Evolutionary conservation across 257 asterid genomes (phyloP), one percentile per base, ranked within the genome.

Genomic region (Catharanthus roseus): DNA sequence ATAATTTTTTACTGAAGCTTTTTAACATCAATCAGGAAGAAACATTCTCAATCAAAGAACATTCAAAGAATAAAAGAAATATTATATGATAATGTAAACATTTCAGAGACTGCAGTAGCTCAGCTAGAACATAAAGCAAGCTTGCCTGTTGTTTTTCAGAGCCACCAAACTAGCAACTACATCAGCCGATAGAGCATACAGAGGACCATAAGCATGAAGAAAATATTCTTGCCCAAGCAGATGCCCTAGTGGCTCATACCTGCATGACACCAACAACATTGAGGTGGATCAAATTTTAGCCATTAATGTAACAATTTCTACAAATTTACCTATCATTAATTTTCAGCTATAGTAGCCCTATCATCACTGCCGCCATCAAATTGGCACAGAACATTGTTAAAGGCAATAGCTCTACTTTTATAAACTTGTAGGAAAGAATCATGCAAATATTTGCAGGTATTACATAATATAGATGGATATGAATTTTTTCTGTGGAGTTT

Each of bases 191-290:
- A 95, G 91, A 77, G 97, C 99, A 86, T 95, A 91, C 69, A 95
- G 84, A 71, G 99, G 99, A 60, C 97, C 99, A 65, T 95, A 95
- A 41, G 97, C 99, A 56, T 95, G 97, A 67, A 95, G 89, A 82
- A 95, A 95, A 72, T 95, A 95, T 81, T 95, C 99, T 84, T 82
- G 87, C 74, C 99, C 99, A 29, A 95, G 89, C 85, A 95, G 80
- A 85, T 77, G 55, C 5, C 89, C 80, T 71, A 88, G 84, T 49
- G 99, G 97, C 74, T 95, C 99, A 72, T 87, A 95, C 99, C 99
- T 95, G 92, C 79, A 86, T 33, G 39, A 28, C 34, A 19, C n/a
- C 15, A 9, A 61, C 18, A 60, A 18, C 45, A 33, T 61, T 6
- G 10, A 18, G 15, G 42, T 34, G 23, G 44, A 60, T 60, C 28